phyloP scores from a whole-genome alignment of 768 basidiomycete species.

The Boletales sp. region DNA sequence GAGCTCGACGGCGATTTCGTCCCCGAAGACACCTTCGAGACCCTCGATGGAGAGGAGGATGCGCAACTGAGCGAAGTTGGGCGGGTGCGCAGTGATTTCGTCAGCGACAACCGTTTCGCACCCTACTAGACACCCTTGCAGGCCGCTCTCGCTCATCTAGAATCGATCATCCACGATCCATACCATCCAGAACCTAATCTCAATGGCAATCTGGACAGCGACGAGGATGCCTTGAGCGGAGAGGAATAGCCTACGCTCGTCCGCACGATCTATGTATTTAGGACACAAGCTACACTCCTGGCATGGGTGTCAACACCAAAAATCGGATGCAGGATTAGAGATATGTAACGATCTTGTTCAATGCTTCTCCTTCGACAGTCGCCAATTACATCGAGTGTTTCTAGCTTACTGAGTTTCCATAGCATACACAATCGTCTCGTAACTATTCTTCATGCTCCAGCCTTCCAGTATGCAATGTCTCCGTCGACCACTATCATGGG shows the following conservation, averaged over 20 bases:
- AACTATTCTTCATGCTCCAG: constrained; percentile 44
- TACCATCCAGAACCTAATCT: constrained; percentile 10
- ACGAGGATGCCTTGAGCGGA: constrained; percentile 15
- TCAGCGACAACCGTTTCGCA: constrained; percentile 69
- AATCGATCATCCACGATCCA: constrained; percentile 73
- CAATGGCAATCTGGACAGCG: constrained; percentile 14
- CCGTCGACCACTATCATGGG: constrained; percentile 68
- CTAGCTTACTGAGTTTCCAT: constrained; percentile 10
- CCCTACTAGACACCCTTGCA: constrained; percentile 75
- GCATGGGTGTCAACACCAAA: too few relatives aligned
- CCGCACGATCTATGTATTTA: too few relatives aligned
- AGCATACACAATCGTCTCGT: constrained; percentile 7
- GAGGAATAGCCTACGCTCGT: background rate
- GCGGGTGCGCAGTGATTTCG: constrained; percentile 90
- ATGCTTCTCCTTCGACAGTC: background rate
- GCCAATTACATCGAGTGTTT: constrained; percentile 11
- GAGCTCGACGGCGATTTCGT: constrained; percentile 56
- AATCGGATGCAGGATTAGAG: too few relatives aligned
- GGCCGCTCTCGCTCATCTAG: constrained; percentile 81
- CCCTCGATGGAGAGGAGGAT: constrained; percentile 53
- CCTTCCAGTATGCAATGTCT: constrained; percentile 91
- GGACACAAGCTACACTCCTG: too few relatives aligned
- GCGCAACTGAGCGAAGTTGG: constrained; percentile 84
- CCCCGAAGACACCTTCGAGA: constrained; percentile 44
- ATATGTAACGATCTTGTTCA: too few relatives aligned